phyloP scores from a whole-genome alignment of 2,329 filamentous ascomycete genomes.

The Macroventuria anomochaeta region DNA sequence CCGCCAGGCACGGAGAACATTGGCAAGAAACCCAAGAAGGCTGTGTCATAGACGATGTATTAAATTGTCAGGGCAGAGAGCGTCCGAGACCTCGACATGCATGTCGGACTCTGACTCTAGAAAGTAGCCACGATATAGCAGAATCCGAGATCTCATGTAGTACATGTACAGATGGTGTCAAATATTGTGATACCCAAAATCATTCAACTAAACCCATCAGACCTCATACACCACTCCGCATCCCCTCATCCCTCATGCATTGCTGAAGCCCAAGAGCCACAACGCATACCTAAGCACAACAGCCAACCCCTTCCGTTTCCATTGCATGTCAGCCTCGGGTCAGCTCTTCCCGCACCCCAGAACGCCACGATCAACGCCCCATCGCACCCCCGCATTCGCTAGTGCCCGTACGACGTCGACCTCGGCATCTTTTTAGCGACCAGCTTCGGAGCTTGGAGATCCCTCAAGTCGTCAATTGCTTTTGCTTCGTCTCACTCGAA shows the following conservation, averaged over 20 bases:
- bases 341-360: constrained; percentile 7
- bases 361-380: constrained; percentile 10
- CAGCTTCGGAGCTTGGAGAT: not conserved
- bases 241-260: no score
- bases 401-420: constrained; percentile 22
- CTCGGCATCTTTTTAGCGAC: constrained; percentile 27
- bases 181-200: not conserved
- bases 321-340: constrained; percentile 7
- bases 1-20: constrained; percentile 56
- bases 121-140: no score
- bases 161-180: not conserved
- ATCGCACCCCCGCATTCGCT: constrained; percentile 23
- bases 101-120: no score
- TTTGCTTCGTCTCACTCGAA: not conserved
- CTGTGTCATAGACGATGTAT: not conserved
- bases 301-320: no score
- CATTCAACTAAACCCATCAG: not conserved
- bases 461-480: not conserved
- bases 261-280: no score
- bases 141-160: not conserved
- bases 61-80: no score
- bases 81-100: no score
- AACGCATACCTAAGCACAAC: not conserved
- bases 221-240: no score
- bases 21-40: constrained; percentile 33